Evolutionary conservation across 495 filamentous ascomycete genomes (phyloP), one percentile per base, ranked within the genome.

Genomic region (Mycothermus thermophilus): DNA sequence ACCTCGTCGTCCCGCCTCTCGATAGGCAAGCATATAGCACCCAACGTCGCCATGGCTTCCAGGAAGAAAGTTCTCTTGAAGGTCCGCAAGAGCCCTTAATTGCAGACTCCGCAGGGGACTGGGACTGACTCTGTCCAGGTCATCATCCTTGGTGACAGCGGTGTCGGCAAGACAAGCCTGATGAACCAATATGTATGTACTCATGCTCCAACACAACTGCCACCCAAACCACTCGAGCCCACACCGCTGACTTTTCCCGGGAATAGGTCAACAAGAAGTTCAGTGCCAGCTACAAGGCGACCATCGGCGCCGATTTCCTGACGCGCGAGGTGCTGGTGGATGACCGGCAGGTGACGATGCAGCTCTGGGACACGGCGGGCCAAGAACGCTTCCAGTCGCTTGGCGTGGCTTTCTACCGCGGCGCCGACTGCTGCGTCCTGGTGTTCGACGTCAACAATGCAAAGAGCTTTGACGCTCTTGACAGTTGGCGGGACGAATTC

Each of bases 391-490:
- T 99, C 52, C 90, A 99, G 58, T 95, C 87, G 20, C 64, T 99
- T 38, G 90, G 92, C 40, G 90, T 99, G 16, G 90, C 90, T 20
- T 99, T 99, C 66, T 99, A 99, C 61, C 74, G 90, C 40, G 90
- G 90, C 41, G 90, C 90, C 40, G 90, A 99, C 64, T 99, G 90
- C 72, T 99, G 90, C 59, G 90, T 99, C 23, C 64, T 99, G 19
- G 90, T 96, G 17, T 99, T 87, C 62, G 90, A 99, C 54, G 90
- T 99, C 52, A 99, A 96, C 62, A 96, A 95, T 58, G 80, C 86
- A 26, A 96, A 96, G 72, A 93, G 83, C 57, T 99, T 99, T 57
- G 90, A 99, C 59, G 88, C 88, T 8, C 72, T 99, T 22, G 92
- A 99, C 52, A 92, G 83, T 63, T 99, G 90, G 90, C 71, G 90